Conservation (phyloP, 2,329 filamentous ascomycete species). For the Cadophora malorum region DNA sequence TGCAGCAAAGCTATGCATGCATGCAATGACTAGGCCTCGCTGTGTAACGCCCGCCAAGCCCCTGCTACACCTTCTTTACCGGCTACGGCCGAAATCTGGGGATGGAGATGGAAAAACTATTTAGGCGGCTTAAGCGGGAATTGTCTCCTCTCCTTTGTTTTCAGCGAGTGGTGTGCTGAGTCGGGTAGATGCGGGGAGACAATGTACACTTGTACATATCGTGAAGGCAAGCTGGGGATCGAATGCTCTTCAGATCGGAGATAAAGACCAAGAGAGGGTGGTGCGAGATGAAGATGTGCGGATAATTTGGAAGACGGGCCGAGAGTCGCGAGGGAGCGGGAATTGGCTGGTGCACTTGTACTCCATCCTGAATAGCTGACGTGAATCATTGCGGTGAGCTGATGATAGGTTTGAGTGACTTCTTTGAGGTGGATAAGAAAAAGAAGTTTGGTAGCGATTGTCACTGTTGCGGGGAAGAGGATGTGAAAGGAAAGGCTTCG, state of each 20-base stretch:
- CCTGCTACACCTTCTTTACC: constrained; percentile 16
- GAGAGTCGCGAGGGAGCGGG: constrained; percentile 5
- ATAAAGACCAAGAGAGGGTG: constrained; percentile 14
- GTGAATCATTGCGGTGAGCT: constrained; percentile 2
- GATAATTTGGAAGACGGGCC: constrained; percentile 23
- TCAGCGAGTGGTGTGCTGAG: constrained; percentile 5
- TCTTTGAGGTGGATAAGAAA: neutral
- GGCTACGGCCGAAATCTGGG: constrained; percentile 29
- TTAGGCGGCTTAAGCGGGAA: constrained; percentile 28
- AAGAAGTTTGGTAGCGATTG: constrained; percentile 22
- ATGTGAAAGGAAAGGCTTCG: constrained; percentile 14
- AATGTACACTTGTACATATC: constrained; percentile 21
- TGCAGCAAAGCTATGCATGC: constrained; percentile 14
- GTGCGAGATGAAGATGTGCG: constrained; percentile 16
- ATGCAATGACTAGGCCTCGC: constrained; percentile 9
- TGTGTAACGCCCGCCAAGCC: constrained; percentile 3
- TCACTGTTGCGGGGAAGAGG: constrained; percentile 9
- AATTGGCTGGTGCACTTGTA: constrained; percentile 11
- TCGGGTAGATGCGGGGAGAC: constrained; percentile 21
- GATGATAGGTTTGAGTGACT: constrained; percentile 4
- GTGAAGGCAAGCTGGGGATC: constrained; percentile 9
- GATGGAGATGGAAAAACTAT: constrained; percentile 26
- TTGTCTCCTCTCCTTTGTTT: constrained; percentile 10
- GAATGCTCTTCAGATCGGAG: constrained; percentile 11
- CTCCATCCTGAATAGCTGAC: neutral